Conservation (phyloP, 805 yeast genomes). For the Brettanomyces naardenensis region DNA sequence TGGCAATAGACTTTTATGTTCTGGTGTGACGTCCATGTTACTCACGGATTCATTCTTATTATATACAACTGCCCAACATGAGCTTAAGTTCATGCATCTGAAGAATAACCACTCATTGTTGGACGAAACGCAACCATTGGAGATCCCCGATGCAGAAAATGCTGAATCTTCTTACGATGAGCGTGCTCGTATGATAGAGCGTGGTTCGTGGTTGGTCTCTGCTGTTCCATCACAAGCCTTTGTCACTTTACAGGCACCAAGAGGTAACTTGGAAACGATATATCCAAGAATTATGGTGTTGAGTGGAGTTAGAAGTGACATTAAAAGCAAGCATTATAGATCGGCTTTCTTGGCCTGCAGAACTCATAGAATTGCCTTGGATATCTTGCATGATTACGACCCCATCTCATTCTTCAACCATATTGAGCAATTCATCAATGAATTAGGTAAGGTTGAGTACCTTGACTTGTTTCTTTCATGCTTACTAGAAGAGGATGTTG, state of each 20-base stretch:
- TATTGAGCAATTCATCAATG: conserved; percentile 58
- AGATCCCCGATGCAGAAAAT: background rate
- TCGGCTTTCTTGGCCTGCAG: conserved; percentile 82
- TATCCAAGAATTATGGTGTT: conserved; percentile 89
- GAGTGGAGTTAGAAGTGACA: conserved; percentile 68
- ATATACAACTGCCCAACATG: conserved; percentile 84
- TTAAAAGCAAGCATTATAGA: conserved; percentile 47
- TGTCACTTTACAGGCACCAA: conserved; percentile 84
- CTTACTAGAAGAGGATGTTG: conserved; percentile 78
- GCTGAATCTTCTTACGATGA: conserved; percentile 45
- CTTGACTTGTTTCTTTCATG: conserved; percentile 84
- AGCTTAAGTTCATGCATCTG: conserved; percentile 74
- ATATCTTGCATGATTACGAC: conserved; percentile 80
- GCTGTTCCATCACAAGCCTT: conserved; percentile 76
- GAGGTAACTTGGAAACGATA: conserved; percentile 94
- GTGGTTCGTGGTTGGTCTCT: conserved; percentile 82
- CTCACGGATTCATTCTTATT: conserved; percentile 64
- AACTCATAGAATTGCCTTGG: conserved; percentile 85
- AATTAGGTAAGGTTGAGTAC: conserved; percentile 65
- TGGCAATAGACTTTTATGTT: conserved; percentile 48
- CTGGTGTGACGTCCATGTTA: conserved; percentile 76
- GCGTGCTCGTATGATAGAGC: conserved; percentile 79
- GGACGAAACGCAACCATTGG: conserved; percentile 8
- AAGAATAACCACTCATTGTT: conserved; percentile 16
- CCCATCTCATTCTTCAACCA: conserved; percentile 62